Conservation (phyloP, 164 flowering plant genomes). For the Liquidambar formosana region DNA sequence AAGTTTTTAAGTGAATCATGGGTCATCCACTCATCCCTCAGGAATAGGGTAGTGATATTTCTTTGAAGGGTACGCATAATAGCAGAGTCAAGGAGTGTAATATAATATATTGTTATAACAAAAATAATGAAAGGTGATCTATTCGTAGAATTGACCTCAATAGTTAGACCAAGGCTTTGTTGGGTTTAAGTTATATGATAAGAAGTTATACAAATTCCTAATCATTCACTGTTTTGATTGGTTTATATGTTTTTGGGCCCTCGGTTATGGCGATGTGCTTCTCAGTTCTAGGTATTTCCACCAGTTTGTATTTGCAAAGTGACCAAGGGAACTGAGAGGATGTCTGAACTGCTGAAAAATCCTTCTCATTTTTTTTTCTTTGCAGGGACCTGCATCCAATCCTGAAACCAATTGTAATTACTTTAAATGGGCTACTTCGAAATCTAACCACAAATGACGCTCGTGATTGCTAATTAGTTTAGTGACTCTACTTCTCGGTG, state of each 20-base stretch:
- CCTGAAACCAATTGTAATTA: slow-evolving; percentile 85
- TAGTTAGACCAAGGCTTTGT: too few species aligned
- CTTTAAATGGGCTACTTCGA: slow-evolving; percentile 81
- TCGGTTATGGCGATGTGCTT: background rate
- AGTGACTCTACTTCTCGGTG: background rate
- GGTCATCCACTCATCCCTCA: too few species aligned
- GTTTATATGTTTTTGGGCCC: background rate
- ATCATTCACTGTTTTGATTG: background rate
- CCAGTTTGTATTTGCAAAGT: background rate
- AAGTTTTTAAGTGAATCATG: too few species aligned
- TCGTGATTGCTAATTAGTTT: background rate
- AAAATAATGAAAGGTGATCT: too few species aligned
- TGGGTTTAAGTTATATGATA: too few species aligned
- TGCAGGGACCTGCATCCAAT: slow-evolving; percentile 93
- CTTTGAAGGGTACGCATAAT: too few species aligned
- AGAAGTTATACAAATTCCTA: background rate
- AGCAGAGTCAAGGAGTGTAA: too few species aligned
- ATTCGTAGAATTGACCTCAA: too few species aligned
- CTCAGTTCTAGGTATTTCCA: background rate
- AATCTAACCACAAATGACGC: slow-evolving; percentile 39
- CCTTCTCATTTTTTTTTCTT: background rate
- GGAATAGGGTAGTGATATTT: too few species aligned
- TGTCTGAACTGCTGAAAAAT: background rate
- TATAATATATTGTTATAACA: too few species aligned
- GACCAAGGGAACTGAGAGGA: background rate